A percentile compares a stretch with the other conserved stretches of the same genome.
phyloP scores from a whole-genome alignment of 2,329 filamentous ascomycete genomes.

The Nothopassalora personata region DNA sequence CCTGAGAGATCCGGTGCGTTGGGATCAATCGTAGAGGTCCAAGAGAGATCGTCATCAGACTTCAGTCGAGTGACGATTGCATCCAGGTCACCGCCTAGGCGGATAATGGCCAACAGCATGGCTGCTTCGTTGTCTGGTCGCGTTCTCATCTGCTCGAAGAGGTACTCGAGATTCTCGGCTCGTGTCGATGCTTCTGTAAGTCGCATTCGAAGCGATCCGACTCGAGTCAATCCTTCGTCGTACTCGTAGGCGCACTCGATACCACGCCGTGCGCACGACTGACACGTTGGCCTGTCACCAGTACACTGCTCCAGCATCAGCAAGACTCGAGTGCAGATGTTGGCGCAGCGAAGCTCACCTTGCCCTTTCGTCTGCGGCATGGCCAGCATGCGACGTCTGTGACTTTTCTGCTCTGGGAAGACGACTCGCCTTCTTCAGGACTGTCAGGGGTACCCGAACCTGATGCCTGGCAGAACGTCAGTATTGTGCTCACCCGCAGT shows the following conservation, averaged over 20 bases:
- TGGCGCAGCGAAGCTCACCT: conserved; percentile 1
- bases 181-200: conserved; percentile 12
- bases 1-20: background rate
- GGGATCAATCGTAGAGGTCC: background rate
- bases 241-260: conserved; percentile 18
- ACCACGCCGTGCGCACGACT: conserved; percentile 12
- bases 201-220: conserved; percentile 14
- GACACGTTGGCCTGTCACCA: conserved; percentile 15
- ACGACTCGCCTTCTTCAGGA: background rate
- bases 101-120: conserved; percentile 16
- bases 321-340: background rate
- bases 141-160: conserved; percentile 17
- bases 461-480: background rate
- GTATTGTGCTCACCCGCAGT: background rate
- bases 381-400: conserved; percentile 22
- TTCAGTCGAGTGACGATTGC: conserved; percentile 15
- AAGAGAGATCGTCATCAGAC: background rate
- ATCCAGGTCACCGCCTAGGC: conserved; percentile 18
- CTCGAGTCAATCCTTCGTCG: conserved; percentile 17
- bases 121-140: conserved; percentile 20
- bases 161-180: conserved; percentile 16
- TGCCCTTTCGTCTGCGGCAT: conserved; percentile 19
- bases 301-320: conserved; percentile 8
- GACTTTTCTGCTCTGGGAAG: conserved; percentile 10
- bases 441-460: background rate